A percentile compares a stretch with the other conserved stretches of the same genome.
Conservation (phyloP, 2,329 filamentous ascomycete species). For the Trichoderma sp. region DNA sequence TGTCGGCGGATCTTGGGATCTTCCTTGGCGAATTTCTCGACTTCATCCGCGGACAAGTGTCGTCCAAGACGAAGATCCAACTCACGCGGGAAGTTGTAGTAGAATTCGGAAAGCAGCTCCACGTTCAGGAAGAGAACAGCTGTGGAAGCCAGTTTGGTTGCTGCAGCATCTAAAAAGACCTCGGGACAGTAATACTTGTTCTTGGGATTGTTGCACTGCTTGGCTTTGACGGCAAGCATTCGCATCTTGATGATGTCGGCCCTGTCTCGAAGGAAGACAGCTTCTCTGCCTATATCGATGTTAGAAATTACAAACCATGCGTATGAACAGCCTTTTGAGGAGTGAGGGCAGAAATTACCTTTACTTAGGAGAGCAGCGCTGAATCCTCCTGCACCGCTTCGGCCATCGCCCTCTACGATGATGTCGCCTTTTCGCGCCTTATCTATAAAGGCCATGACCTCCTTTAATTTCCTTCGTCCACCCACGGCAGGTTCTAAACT, state of each 20-base stretch:
- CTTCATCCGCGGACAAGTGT: slow-evolving; percentile 72
- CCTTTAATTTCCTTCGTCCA: slow-evolving; percentile 77
- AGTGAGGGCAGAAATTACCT: slow-evolving; percentile 53
- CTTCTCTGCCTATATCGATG: slow-evolving; percentile 71
- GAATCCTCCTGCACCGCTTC: slow-evolving; percentile 88
- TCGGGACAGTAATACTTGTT: slow-evolving; percentile 98
- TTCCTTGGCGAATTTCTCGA: slow-evolving; percentile 89
- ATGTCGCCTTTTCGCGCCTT: slow-evolving; percentile 84
- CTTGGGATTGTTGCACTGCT: slow-evolving; percentile 76
- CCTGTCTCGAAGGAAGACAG: slow-evolving; percentile 88
- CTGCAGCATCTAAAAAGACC: slow-evolving; percentile 95
- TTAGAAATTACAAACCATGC: not conserved
- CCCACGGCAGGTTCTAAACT: slow-evolving; percentile 74
- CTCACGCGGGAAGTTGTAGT: slow-evolving; percentile 94
- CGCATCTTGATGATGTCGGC: slow-evolving; percentile 89
- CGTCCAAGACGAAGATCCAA: slow-evolving; percentile 83
- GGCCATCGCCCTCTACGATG: slow-evolving; percentile 76
- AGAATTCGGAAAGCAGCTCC: slow-evolving; percentile 93
- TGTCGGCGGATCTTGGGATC: slow-evolving; percentile 87
- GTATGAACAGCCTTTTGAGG: not conserved
- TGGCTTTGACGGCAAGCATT: slow-evolving; percentile 80
- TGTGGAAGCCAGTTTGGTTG: slow-evolving; percentile 89
- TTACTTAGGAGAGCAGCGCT: slow-evolving; percentile 79
- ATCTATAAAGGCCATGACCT: slow-evolving; percentile 90
- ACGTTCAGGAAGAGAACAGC: slow-evolving; percentile 97